Base-by-base conservation (phyloP, 2,329 filamentous ascomycete species). In the Hortaea sp. region DNA sequence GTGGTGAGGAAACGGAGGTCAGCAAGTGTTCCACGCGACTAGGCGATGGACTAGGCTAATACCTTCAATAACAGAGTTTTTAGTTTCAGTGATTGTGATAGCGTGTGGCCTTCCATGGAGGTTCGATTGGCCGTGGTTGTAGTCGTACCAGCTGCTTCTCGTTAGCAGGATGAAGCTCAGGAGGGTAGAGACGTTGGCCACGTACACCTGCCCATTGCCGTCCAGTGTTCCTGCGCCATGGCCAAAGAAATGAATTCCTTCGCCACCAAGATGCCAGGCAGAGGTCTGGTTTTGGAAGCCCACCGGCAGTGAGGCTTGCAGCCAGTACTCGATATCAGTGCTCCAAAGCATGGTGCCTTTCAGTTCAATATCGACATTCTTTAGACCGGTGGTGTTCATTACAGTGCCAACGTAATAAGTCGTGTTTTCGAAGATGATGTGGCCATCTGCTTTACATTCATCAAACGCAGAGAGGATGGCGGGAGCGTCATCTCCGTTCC, bases 201-300 rank as follows among this genome's bases (percentile, higher is more conserved):
- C 29, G 41, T 77, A 81, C 2, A 69, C 67, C 53, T 79, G 73
- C 2, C 77, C 78, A 55, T 80, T 80, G 5, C 78, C 77, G 54
- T 79, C 69, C 7, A 80, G 60, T 2, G 71, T 76, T 5, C 77
- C 77, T 29, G 71, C 71, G 7, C 76, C 77, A 30, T 35, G 32
- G 9, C 32, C 32, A n/a, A 9, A 35, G 72, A 63, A 49, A 74
- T 68, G 5, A 62, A 56, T 12, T 81, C 63, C 35, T 71, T 69
- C 7, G 71, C 77, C 77, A 9, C 76, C 75, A 51, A 79, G 69
- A 44, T 72, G 61, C 72, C 73, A 77, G 1, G 72, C 74, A 0
- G 72, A 74, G 12, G 68, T 71, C 50, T 76, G 74, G 50, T 78
- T 76, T 57, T 78, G 75, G 55, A 75, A 77, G 6, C 69, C 72